phyloP scores from a whole-genome alignment of 805 yeast species.

The Wickerhamiella azymoides region DNA sequence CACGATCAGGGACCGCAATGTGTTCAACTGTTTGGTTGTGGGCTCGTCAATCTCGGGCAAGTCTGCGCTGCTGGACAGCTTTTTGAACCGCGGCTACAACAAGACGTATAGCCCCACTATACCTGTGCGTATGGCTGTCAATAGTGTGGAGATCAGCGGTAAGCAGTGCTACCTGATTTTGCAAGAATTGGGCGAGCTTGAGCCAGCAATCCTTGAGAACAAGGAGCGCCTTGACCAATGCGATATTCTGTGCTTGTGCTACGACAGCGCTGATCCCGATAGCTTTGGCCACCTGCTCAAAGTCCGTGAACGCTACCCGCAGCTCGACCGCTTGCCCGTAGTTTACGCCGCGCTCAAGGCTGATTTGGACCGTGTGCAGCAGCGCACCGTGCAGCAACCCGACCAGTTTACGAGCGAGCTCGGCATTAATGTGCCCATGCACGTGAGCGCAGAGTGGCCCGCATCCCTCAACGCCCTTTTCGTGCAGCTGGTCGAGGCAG shows the following conservation, averaged over 20 bases:
- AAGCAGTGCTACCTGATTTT: slow-evolving; percentile 84
- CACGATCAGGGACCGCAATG: slow-evolving; percentile 63
- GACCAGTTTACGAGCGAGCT: slow-evolving; percentile 65
- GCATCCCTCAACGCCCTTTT: slow-evolving; percentile 74
- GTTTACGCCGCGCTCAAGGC: slow-evolving; percentile 90
- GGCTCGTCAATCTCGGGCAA: slow-evolving; percentile 87
- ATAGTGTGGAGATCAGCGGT: slow-evolving; percentile 91
- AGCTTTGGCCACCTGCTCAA: slow-evolving; percentile 74
- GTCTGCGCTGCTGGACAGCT: slow-evolving; percentile 68
- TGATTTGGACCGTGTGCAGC: slow-evolving; percentile 91
- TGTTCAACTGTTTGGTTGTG: slow-evolving; percentile 75
- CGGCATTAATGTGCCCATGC: slow-evolving; percentile 66
- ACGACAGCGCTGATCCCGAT: slow-evolving; percentile 93
- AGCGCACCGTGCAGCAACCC: slow-evolving; percentile 72
- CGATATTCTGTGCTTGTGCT: slow-evolving; percentile 79
- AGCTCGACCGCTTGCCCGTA: slow-evolving; percentile 55
- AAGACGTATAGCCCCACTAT: slow-evolving; percentile 71
- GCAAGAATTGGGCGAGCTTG: slow-evolving; percentile 81
- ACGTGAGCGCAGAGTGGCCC: slow-evolving; percentile 82
- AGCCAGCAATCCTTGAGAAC: slow-evolving; percentile 68
- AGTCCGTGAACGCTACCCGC: slow-evolving; percentile 44
- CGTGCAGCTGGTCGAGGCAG: slow-evolving; percentile 78
- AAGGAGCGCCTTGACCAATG: slow-evolving; percentile 58
- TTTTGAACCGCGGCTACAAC: slow-evolving; percentile 58
- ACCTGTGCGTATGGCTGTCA: slow-evolving; percentile 68